Evolutionary conservation across 768 basidiomycete genomes (phyloP).

Genomic region (Boletales sp.): DNA sequence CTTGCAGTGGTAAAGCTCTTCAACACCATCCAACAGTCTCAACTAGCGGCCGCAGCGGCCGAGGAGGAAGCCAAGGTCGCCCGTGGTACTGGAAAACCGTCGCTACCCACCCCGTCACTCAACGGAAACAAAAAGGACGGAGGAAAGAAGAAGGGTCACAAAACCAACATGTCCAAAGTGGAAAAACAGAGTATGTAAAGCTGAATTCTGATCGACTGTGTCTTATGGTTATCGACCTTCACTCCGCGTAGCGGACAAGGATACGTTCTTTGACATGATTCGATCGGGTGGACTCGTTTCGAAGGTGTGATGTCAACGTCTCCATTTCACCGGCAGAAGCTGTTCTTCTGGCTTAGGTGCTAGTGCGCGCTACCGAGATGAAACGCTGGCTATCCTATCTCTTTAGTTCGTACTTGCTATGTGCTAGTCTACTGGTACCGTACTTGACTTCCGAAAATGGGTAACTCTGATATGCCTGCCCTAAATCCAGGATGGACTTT

Average conservation of each 20-base stretch:
- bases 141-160: conserved; percentile 47
- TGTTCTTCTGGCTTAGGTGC: background rate
- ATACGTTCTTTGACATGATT: conserved; percentile 81
- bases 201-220: conserved; percentile 4
- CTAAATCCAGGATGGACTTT: conserved; percentile 35
- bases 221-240: conserved; percentile 5
- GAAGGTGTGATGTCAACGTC: conserved; percentile 40
- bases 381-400: background rate
- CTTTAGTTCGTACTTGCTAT: no score
- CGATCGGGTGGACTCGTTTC: conserved; percentile 78
- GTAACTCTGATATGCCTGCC: conserved; percentile 28
- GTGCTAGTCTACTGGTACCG: no score
- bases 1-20: conserved; percentile 75
- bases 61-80: conserved; percentile 56
- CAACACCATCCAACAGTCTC: conserved; percentile 82
- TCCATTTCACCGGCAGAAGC: no score
- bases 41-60: conserved; percentile 49
- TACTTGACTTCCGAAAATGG: conserved; percentile 2
- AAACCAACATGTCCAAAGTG: conserved; percentile 50
- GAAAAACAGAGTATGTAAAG: conserved; percentile 52
- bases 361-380: no score
- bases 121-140: conserved; percentile 40
- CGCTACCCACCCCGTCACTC: conserved; percentile 61
- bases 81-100: conserved; percentile 71
- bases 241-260: conserved; percentile 50